Evolutionary conservation across 208 protist genomes (phyloP), one percentile per base, ranked within the genome.

Genomic region (Strigomonas culicis): DNA sequence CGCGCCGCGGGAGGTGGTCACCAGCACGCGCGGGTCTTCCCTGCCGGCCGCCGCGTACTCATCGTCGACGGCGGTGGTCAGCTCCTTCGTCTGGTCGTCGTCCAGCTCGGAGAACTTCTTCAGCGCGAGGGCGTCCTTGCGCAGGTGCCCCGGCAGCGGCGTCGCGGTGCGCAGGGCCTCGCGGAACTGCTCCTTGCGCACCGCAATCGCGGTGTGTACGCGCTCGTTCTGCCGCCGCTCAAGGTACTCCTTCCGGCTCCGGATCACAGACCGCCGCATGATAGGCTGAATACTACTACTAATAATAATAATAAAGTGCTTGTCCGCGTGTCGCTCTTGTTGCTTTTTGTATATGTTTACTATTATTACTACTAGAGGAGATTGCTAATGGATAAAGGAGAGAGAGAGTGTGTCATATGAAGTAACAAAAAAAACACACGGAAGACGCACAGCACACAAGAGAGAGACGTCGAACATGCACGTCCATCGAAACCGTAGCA

Each of bases 1-100:
- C 3, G 99, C 98, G 56, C 99, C 92, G 31, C 97, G 88, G 4
- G 97, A 98, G 1, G 99, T 99, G n/a, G 99, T 99, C 21, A 99
- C 81, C 19, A 99, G 81, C 41, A 99, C 90, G 67, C 96, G 96
- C 8, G 99, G 99, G 68, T 99, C 98, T 36, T 88, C 51, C 19
- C 95, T 67, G 47, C 98, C 98, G 4, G 98, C 98, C 30, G 80
- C 80, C 17, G 93, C 93, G 78, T 99, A 99, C 85, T 99, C 98
- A 77, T 99, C 97, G 70, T 99, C 98, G 10, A 98, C 79, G 58
- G 88, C 84, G 0, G 83, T 91, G 22, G 72, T 77, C 30, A 88
- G 43, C 21, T 63, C 13, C n/a, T 61, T 70, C 0, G 88, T 95
- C 49, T 90, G 72, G 15, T 90, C 85, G 63, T 96, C 92, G 62